Conservation (phyloP, 2,329 filamentous ascomycete species). For the Talaromyces sp. region DNA sequence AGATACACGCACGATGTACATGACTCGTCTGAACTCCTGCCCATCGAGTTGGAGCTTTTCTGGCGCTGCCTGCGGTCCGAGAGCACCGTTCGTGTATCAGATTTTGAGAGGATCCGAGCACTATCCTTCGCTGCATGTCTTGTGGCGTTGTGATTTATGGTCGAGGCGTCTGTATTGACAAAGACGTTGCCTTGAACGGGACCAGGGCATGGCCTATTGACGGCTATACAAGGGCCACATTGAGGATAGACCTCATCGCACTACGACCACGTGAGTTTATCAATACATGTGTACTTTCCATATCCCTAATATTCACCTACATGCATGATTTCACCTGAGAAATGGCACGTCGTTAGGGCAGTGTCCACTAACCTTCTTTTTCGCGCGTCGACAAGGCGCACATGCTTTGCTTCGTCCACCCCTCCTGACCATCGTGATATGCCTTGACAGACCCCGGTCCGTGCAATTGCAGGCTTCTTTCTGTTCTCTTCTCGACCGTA, state of each 20-base stretch:
- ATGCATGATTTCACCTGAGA: not conserved
- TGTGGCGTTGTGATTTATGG: not conserved
- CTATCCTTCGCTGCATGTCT: not conserved
- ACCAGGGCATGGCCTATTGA: constrained; percentile 9
- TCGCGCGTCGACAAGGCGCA: constrained; percentile 3
- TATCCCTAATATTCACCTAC: not conserved
- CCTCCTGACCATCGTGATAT: constrained; percentile 5
- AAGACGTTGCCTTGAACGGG: constrained; percentile 11
- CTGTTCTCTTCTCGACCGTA: not conserved
- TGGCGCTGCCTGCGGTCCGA: not conserved
- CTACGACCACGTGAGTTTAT: not conserved
- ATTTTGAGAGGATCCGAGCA: not conserved
- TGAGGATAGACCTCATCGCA: constrained; percentile 16
- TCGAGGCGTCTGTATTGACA: constrained; percentile 2
- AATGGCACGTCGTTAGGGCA: not conserved
- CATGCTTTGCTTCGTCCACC: constrained; percentile 16
- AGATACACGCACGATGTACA: constrained; percentile 1
- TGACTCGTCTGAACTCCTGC: not conserved
- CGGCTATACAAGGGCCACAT: constrained; percentile 9
- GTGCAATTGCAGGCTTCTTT: not conserved
- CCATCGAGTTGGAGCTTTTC: not conserved
- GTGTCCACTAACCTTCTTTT: constrained; percentile 12
- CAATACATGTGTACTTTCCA: not conserved
- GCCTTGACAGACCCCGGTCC: no score
- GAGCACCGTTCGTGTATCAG: no score